Evolutionary conservation across 2,329 filamentous ascomycete genomes (phyloP).

Genomic region (Trichoderma sp.): DNA sequence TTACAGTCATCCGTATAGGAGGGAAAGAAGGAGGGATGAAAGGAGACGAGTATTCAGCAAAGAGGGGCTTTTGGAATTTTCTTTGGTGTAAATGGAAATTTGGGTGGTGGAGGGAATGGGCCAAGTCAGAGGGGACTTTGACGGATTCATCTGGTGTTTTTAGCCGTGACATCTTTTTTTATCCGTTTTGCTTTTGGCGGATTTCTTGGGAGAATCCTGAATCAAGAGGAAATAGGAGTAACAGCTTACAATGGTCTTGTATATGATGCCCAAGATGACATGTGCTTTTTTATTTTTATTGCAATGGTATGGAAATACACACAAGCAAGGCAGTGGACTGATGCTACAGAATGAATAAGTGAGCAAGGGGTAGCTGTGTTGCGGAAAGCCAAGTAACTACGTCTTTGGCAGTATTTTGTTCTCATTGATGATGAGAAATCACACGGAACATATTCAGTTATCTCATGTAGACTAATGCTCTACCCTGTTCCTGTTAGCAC

Average conservation of each 20-base stretch:
- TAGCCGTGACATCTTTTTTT: not conserved
- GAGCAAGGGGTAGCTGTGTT: not conserved
- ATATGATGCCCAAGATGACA: not conserved
- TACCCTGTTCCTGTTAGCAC: not conserved
- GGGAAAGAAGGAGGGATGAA: not conserved
- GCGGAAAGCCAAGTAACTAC: not conserved
- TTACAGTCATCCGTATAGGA: conserved; percentile 10
- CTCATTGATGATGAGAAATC: too few species aligned
- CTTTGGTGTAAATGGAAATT: conserved; percentile 1
- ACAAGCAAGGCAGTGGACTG: not conserved
- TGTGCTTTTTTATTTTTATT: not conserved
- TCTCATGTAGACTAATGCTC: not conserved
- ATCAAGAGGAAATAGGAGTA: not conserved
- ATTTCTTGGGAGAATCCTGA: not conserved
- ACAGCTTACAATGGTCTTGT: not conserved
- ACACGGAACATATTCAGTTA: too few species aligned
- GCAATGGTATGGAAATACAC: not conserved
- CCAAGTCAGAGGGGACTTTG: not conserved
- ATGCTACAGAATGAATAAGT: not conserved
- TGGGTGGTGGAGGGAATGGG: conserved; percentile 5
- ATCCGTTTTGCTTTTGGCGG: not conserved
- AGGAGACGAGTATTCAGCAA: conserved; percentile 1
- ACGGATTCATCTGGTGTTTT: conserved; percentile 14
- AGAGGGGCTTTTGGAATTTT: conserved; percentile 6
- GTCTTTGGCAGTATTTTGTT: not conserved